These are phyloP conservation scores for Metarhizium sp. DNA, from an alignment of 2,329 filamentous ascomycete species.

Conservation along the genomic window DNA sequence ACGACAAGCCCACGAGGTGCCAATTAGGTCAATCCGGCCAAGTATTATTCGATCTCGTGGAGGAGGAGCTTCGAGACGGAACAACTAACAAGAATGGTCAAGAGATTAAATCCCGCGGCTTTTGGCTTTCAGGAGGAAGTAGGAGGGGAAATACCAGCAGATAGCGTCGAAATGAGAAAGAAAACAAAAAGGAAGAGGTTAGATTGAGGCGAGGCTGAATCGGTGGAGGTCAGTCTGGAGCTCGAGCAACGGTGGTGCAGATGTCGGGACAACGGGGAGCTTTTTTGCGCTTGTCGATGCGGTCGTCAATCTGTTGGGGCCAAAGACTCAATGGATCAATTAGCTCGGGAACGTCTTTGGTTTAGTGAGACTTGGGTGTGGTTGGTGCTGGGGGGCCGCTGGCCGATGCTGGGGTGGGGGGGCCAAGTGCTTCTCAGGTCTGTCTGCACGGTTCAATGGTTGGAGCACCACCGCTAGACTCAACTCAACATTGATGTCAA, in stretches of 20 bases:
- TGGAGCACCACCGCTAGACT: too few relatives aligned
- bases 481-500: too few relatives aligned
- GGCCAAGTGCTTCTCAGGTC: too few relatives aligned
- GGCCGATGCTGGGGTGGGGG: too few relatives aligned
- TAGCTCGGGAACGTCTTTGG: background rate
- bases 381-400: background rate
- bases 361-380: background rate
- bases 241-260: background rate
- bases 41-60: slow-evolving; percentile 4
- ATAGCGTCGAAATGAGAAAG: background rate
- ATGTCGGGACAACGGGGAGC: background rate
- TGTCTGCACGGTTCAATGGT: too few relatives aligned
- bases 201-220: background rate
- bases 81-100: background rate
- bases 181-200: background rate
- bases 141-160: background rate
- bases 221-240: background rate
- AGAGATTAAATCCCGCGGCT: background rate
- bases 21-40: background rate
- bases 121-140: background rate
- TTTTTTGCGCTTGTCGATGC: slow-evolving; percentile 7
- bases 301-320: slow-evolving; percentile 9
- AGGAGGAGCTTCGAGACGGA: slow-evolving; percentile 6
- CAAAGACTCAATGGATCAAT: slow-evolving; percentile 4
- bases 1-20: background rate